phyloP scores from a whole-genome alignment of 1,139 yeast species.

The Saccharomyces hybrid region DNA sequence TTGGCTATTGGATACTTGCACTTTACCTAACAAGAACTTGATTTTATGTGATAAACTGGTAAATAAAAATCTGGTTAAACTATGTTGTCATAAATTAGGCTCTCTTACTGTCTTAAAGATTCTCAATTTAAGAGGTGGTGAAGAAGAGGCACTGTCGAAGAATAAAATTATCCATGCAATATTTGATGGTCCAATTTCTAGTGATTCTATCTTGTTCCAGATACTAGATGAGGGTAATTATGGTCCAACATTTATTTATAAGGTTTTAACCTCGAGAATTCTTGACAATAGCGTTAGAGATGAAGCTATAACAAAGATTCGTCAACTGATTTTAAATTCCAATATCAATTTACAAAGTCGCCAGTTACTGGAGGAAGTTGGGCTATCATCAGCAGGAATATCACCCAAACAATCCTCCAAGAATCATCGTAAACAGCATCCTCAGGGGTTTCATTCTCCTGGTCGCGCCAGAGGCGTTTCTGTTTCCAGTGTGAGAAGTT shows the following conservation, averaged over 20 bases:
- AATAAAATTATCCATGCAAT: constrained; percentile 53
- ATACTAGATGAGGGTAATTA: constrained; percentile 54
- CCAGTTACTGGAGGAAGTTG: constrained; percentile 85
- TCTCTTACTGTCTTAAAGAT: constrained; percentile 76
- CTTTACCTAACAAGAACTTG: constrained; percentile 47
- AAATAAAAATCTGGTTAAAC: constrained; percentile 46
- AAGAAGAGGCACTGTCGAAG: constrained; percentile 41
- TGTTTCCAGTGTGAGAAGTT: constrained; percentile 19
- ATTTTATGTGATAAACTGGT: constrained; percentile 50
- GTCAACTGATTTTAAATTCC: constrained; percentile 50
- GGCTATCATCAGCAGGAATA: constrained; percentile 36
- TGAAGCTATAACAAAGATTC: constrained; percentile 49
- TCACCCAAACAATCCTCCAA: not conserved
- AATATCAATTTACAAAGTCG: constrained; percentile 66
- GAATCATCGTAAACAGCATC: not conserved
- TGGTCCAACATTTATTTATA: constrained; percentile 75
- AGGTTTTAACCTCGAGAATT: constrained; percentile 60
- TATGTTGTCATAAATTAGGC: constrained; percentile 80
- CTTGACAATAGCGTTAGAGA: constrained; percentile 47
- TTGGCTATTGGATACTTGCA: constrained; percentile 87
- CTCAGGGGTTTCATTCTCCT: constrained; percentile 5
- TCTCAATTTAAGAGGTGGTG: constrained; percentile 57
- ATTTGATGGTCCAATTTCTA: constrained; percentile 37
- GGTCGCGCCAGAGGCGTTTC: constrained; percentile 21
- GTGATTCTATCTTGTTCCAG: constrained; percentile 33